phyloP scores from a whole-genome alignment of 2,329 filamentous ascomycete species.

The Fusarium nisikadoi region DNA sequence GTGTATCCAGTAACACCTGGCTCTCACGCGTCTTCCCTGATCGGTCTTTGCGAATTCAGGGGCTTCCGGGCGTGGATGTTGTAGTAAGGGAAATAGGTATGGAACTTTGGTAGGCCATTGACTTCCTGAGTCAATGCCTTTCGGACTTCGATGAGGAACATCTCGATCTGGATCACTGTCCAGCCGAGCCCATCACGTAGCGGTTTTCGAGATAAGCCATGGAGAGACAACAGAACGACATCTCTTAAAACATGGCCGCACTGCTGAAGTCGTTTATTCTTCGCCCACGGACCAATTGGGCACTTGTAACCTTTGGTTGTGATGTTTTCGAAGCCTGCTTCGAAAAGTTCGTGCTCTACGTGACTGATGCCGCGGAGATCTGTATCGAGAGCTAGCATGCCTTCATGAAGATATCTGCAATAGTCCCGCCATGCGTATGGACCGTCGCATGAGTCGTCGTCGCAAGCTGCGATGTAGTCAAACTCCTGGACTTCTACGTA shows the following conservation, averaged over 20 bases:
- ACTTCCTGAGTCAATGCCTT: constrained; percentile 51
- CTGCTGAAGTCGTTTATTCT: constrained; percentile 53
- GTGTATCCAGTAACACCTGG: neutral
- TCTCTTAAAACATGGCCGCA: constrained; percentile 60
- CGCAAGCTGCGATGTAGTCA: constrained; percentile 53
- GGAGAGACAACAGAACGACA: constrained; percentile 53
- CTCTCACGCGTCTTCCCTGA: neutral
- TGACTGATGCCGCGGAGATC: constrained; percentile 54
- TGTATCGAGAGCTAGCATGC: constrained; percentile 55
- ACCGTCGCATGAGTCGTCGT: constrained; percentile 57
- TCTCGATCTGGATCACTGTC: constrained; percentile 55
- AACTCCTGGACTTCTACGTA: constrained; percentile 63
- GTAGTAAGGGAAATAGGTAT: constrained; percentile 55
- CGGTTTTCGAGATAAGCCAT: constrained; percentile 52
- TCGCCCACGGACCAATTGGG: constrained; percentile 61
- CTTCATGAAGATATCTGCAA: constrained; percentile 52
- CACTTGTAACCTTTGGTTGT: constrained; percentile 57
- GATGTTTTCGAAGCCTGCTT: constrained; percentile 56
- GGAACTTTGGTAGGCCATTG: constrained; percentile 49
- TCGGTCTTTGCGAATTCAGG: neutral
- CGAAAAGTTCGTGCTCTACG: constrained; percentile 50
- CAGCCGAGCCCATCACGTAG: constrained; percentile 54
- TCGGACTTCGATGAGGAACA: constrained; percentile 56
- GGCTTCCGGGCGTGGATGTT: constrained; percentile 55
- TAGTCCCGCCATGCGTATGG: constrained; percentile 62